Conservation (phyloP, 2,329 filamentous ascomycete genomes). For the Ophiocordyceps polyrhachis-furcata region DNA sequence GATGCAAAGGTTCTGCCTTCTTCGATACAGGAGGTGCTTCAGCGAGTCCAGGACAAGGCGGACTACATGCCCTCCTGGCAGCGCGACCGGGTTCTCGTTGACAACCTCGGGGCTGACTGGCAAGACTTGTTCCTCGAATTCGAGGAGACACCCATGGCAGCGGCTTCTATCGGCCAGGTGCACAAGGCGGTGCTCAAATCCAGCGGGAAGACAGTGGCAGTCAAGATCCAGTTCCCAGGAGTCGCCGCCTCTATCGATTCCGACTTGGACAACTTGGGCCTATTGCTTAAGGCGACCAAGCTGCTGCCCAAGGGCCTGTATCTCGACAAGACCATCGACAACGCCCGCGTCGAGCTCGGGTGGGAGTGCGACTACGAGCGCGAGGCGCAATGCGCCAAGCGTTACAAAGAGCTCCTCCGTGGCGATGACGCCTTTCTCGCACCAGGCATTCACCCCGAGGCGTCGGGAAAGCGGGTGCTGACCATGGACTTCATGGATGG, state of each 20-base stretch:
- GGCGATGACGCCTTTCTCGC: constrained; percentile 59
- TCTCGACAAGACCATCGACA: constrained; percentile 92
- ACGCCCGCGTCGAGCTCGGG: constrained; percentile 73
- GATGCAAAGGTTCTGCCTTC: constrained; percentile 87
- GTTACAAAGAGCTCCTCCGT: constrained; percentile 57
- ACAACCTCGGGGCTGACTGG: constrained; percentile 73
- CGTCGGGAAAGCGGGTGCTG: constrained; percentile 68
- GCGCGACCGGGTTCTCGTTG: constrained; percentile 61
- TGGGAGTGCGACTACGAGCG: constrained; percentile 96
- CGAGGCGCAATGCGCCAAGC: constrained; percentile 62
- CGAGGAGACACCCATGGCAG: constrained; percentile 80
- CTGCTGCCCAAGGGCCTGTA: constrained; percentile 84
- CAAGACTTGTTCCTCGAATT: constrained; percentile 67
- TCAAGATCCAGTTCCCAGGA: constrained; percentile 95
- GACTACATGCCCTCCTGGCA: constrained; percentile 97
- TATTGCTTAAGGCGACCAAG: constrained; percentile 77
- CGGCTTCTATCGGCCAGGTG: constrained; percentile 92
- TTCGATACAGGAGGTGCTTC: constrained; percentile 73
- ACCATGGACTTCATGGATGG: constrained; percentile 90
- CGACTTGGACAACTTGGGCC: constrained; percentile 79
- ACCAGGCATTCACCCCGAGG: constrained; percentile 58
- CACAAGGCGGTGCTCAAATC: constrained; percentile 68
- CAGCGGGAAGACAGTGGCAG: constrained; percentile 60
- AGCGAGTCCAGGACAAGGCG: constrained; percentile 86
- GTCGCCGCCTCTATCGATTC: constrained; percentile 93